phyloP scores from a whole-genome alignment of 345 rosid genomes.

The Bretschneidera sinensis region DNA sequence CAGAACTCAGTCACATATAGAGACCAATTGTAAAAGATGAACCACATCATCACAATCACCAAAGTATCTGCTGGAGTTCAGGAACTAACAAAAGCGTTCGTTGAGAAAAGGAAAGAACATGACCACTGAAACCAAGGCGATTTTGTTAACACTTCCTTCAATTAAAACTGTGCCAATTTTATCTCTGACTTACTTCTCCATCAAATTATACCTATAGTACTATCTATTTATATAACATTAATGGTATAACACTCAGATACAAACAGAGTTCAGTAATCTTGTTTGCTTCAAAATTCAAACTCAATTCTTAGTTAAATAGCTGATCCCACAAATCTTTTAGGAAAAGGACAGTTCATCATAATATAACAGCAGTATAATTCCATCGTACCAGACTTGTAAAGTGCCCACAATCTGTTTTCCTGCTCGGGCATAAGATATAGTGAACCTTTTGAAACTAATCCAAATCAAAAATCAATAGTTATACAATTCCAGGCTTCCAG shows the following conservation, averaged over 20 bases:
- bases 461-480: too few species aligned
- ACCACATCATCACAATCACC: slow-evolving; percentile 89
- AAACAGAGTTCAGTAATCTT: not conserved
- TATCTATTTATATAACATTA: not conserved
- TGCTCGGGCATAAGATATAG: too few species aligned
- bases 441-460: slow-evolving; percentile 1
- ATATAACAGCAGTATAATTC: not conserved
- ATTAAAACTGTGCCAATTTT: too few species aligned
- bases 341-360: too few species aligned
- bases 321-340: too few species aligned
- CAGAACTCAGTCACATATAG: slow-evolving; percentile 53
- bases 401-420: not conserved
- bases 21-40: slow-evolving; percentile 65
- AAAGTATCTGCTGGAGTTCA: slow-evolving; percentile 55
- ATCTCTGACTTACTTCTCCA: not conserved
- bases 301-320: not conserved
- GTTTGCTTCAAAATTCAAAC: not conserved
- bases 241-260: not conserved
- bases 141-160: too few species aligned
- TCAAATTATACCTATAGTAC: not conserved
- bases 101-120: not conserved
- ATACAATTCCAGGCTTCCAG: too few species aligned
- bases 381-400: too few species aligned
- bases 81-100: slow-evolving; percentile 25
- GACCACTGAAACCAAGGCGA: not conserved